Conservation (phyloP, 2,329 filamentous ascomycete species). For the Neofusicoccum sp. region DNA sequence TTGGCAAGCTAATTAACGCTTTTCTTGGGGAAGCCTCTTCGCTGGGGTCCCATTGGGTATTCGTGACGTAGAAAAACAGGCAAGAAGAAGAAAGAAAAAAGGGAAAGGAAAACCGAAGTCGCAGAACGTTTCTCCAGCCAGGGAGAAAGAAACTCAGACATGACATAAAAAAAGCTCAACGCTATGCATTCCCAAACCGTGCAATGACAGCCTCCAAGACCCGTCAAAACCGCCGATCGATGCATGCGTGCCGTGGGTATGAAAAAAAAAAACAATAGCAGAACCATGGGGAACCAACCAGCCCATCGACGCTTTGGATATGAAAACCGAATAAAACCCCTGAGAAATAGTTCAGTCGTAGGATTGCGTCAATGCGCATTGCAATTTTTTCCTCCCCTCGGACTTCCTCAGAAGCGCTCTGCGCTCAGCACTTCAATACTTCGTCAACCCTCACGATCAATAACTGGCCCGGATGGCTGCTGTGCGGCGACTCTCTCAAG, state of each 20-base stretch:
- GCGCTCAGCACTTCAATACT: slow-evolving; percentile 3
- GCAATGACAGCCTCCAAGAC: not conserved
- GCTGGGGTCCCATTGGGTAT: too few species aligned
- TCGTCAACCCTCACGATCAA: slow-evolving; percentile 38
- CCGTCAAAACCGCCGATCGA: not conserved
- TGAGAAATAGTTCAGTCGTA: not conserved
- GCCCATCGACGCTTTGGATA: not conserved
- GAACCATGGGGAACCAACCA: not conserved
- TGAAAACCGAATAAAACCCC: not conserved
- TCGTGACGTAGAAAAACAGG: too few species aligned
- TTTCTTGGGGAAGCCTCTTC: too few species aligned
- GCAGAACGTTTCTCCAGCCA: not conserved
- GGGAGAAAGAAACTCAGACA: not conserved
- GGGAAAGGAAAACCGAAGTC: too few species aligned
- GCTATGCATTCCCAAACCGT: not conserved
- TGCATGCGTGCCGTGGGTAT: slow-evolving; percentile 7
- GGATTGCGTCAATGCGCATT: not conserved
- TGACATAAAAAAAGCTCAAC: not conserved
- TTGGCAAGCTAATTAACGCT: too few species aligned
- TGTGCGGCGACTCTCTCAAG: slow-evolving; percentile 42
- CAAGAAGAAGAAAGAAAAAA: too few species aligned
- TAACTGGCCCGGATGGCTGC: slow-evolving; percentile 31
- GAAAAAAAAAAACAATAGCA: not conserved
- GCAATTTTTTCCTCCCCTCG: not conserved
- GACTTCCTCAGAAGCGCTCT: not conserved